These are phyloP conservation scores for Cryptosporidium tyzzeri DNA, from an alignment of 169 alveolate genomes.

Conservation along the genomic window DNA sequence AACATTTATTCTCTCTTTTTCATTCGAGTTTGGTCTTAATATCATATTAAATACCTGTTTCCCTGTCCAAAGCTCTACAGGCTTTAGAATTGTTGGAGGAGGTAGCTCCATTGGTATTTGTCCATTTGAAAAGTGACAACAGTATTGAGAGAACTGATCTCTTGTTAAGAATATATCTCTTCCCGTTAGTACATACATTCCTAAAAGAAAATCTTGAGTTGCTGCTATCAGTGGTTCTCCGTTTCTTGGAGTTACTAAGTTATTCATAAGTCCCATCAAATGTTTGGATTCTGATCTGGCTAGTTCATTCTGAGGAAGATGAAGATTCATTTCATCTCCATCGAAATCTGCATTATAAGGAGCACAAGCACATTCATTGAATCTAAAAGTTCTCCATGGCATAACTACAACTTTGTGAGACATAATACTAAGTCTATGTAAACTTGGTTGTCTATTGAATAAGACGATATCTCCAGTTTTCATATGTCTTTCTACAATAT, in stretches of 20 bases:
- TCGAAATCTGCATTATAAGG: slow-evolving; percentile 99
- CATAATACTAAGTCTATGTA: slow-evolving; percentile 98
- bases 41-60: slow-evolving; percentile 94
- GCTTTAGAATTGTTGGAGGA: slow-evolving; percentile 94
- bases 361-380: slow-evolving; percentile 97
- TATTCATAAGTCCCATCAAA: slow-evolving; percentile 94
- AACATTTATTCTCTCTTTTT: slow-evolving; percentile 85
- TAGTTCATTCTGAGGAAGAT: slow-evolving; percentile 97
- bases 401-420: slow-evolving; percentile 95
- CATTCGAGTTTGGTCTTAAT: slow-evolving; percentile 90
- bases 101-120: slow-evolving; percentile 88
- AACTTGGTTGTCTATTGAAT: slow-evolving; percentile 98
- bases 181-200: slow-evolving; percentile 93
- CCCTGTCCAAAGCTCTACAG: slow-evolving; percentile 99
- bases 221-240: slow-evolving; percentile 98
- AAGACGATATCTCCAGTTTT: slow-evolving; percentile 96
- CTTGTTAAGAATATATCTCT: slow-evolving; percentile 94
- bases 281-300: slow-evolving; percentile 93
- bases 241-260: slow-evolving; percentile 96
- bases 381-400: slow-evolving; percentile 96
- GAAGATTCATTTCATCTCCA: slow-evolving; percentile 99
- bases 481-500: slow-evolving; percentile 97
- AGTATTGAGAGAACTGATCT: slow-evolving; percentile 90
- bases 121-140: slow-evolving; percentile 95
- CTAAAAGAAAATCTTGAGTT: slow-evolving; percentile 89